These are phyloP conservation scores for Roridomyces roridus DNA, from an alignment of 768 basidiomycete species.

Conservation along the genomic window DNA sequence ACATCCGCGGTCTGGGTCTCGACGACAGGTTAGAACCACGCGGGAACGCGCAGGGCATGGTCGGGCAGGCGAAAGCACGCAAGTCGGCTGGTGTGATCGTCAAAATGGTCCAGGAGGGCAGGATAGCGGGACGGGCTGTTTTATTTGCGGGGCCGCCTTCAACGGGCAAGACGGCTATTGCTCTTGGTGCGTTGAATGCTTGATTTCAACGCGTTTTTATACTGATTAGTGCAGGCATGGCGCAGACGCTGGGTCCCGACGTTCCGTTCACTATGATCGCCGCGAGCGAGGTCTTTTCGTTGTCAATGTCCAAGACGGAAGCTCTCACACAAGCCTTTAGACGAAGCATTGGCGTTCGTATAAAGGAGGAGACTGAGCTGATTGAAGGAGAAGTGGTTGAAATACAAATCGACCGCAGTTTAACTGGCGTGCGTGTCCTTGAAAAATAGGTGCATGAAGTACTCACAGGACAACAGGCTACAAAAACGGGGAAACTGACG, in stretches of 20 bases:
- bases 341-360: constrained; percentile 94
- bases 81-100: constrained; percentile 98
- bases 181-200: constrained; percentile 72
- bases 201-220: not conserved
- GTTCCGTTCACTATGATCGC: constrained; percentile 99
- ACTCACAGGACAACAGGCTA: constrained; percentile 65
- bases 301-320: constrained; percentile 99
- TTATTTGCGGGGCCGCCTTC: constrained; percentile 97
- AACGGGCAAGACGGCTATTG: constrained; percentile 98
- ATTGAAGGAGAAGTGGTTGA: constrained; percentile 99
- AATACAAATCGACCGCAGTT: constrained; percentile 95
- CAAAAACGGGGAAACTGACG: constrained; percentile 96
- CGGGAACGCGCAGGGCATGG: constrained; percentile 91
- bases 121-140: constrained; percentile 95
- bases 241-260: constrained; percentile 90
- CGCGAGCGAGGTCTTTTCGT: constrained; percentile 96
- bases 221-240: constrained; percentile 74
- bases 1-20: constrained; percentile 94
- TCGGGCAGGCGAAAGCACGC: constrained; percentile 94
- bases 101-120: constrained; percentile 96
- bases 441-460: not conserved
- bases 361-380: constrained; percentile 96
- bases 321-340: constrained; percentile 96
- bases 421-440: constrained; percentile 78
- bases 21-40: constrained; percentile 93